Evolutionary conservation across 2,329 filamentous ascomycete species (phyloP), one percentile per base, ranked within the genome.

Genomic region (Truncatella angustata): DNA sequence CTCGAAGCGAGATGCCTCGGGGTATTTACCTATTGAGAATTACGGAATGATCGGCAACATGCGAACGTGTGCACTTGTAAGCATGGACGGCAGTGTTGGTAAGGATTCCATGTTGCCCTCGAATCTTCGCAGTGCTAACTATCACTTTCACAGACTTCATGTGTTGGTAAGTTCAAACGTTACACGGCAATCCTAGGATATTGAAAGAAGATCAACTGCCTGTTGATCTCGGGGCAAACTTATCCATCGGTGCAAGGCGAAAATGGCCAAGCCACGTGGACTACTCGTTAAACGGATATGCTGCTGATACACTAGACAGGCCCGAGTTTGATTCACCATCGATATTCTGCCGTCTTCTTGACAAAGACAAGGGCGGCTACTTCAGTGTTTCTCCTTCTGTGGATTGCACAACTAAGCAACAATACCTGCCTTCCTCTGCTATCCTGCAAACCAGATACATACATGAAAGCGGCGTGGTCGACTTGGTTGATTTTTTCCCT

Each of bases 1-100:
- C 54, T 63, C 63, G 30, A 59, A 56, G 10, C 61, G 61, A 53
- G 60, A 65, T 39, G 48, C 40, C 53, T 53, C 60, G 16, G 80
- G 79, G 28, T 83, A 82, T 59, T 73, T 82, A 24, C 79, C 80
- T 43, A 88, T 90, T 58, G 87, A 91, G 64, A 82, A 91, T 68
- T 91, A 91, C 75, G 88, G 88, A 51, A 79, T 91, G 68, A 89
- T 91, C 60, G 88, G 88, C 21, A 90, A 91, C 63, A 90, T 91
- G 87, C 80, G 85, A 61, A 91, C 87, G 1, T 89, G 86, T 71
- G 87, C 87, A 12, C 73, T 90, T n/a, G 79, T 89, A 20, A 87
- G 85, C 58, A 87, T 88, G 63, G 84, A 87, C 62, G 87, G 87
- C 21, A 87, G 86, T 57, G 69, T 91, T 52, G 63, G 64, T 65